These are phyloP conservation scores for Yamagishiella unicocca DNA, from an alignment of 139 green algal genomes.

Conservation along the genomic window DNA sequence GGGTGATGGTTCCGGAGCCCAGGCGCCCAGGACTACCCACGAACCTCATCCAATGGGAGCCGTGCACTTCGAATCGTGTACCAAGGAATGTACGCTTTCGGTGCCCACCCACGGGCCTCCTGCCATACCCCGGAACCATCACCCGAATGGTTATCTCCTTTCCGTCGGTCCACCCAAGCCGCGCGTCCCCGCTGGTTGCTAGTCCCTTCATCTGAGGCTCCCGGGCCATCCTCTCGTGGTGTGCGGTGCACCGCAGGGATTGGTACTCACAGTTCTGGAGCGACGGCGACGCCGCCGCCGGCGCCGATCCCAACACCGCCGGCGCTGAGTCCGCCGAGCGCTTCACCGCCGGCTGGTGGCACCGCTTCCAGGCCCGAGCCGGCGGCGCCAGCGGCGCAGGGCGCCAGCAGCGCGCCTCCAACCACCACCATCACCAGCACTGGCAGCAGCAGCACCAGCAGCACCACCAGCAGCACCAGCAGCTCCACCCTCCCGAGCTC, in stretches of 20 bases:
- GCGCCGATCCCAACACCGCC: neutral
- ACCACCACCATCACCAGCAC: neutral
- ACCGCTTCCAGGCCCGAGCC: constrained; percentile 17
- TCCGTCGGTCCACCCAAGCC: neutral
- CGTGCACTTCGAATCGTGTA: neutral
- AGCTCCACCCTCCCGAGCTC: constrained; percentile 1
- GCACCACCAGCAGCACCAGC: neutral
- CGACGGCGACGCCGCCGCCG: neutral
- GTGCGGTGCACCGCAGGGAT: neutral
- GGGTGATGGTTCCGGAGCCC: too few species aligned
- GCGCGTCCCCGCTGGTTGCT: neutral
- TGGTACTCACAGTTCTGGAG: constrained; percentile 23
- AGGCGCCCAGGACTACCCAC: too few species aligned
- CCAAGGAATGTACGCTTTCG: neutral
- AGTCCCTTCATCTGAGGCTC: neutral
- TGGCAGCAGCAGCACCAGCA: neutral
- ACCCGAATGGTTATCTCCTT: too few species aligned
- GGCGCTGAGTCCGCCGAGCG: neutral
- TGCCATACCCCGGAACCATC: neutral
- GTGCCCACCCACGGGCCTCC: neutral
- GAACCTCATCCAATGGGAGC: too few species aligned
- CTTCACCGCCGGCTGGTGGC: constrained; percentile 41
- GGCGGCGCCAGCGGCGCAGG: neutral
- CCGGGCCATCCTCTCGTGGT: neutral
- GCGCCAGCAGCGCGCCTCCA: neutral